phyloP scores from a whole-genome alignment of 495 filamentous ascomycete species.

The Staphylotrichum tortipilum region DNA sequence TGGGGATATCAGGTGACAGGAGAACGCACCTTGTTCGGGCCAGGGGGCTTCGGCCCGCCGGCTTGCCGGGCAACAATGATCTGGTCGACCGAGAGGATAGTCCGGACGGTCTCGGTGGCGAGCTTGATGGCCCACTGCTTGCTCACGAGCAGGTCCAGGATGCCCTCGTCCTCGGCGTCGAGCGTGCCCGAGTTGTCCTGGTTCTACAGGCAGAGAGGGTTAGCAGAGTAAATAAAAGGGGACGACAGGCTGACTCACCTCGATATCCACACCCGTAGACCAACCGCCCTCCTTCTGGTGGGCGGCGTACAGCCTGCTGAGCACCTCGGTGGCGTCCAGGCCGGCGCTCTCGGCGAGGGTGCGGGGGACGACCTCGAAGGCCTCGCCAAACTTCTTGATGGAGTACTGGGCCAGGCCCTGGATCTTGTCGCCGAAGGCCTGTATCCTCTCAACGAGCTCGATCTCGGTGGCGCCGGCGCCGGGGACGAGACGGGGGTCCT shows the following conservation, averaged over 20 bases:
- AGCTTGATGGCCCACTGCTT: constrained; percentile 97
- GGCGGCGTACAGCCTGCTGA: constrained; percentile 84
- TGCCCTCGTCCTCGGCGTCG: constrained; percentile 81
- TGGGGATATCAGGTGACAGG: not conserved
- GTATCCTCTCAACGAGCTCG: constrained; percentile 87
- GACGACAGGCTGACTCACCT: constrained; percentile 38
- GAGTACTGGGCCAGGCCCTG: constrained; percentile 88
- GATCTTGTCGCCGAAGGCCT: constrained; percentile 79
- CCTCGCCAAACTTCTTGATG: constrained; percentile 94
- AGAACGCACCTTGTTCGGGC: constrained; percentile 59
- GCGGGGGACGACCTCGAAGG: constrained; percentile 92
- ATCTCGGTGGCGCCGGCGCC: constrained; percentile 95
- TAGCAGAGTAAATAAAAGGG: not conserved
- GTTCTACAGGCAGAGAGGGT: constrained; percentile 43
- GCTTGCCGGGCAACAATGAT: constrained; percentile 98
- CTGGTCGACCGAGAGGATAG: constrained; percentile 94
- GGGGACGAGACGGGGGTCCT: constrained; percentile 81
- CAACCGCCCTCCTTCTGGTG: constrained; percentile 82
- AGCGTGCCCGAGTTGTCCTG: constrained; percentile 69
- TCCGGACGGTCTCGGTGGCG: constrained; percentile 88
- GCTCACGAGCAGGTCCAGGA: constrained; percentile 80
- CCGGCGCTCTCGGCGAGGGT: constrained; percentile 91
- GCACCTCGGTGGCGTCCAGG: constrained; percentile 88
- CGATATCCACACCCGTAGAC: constrained; percentile 88
- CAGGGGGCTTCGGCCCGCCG: constrained; percentile 92